These are phyloP conservation scores for Erodium moschatum DNA, from an alignment of 441 rosid genomes.

Conservation along the genomic window DNA sequence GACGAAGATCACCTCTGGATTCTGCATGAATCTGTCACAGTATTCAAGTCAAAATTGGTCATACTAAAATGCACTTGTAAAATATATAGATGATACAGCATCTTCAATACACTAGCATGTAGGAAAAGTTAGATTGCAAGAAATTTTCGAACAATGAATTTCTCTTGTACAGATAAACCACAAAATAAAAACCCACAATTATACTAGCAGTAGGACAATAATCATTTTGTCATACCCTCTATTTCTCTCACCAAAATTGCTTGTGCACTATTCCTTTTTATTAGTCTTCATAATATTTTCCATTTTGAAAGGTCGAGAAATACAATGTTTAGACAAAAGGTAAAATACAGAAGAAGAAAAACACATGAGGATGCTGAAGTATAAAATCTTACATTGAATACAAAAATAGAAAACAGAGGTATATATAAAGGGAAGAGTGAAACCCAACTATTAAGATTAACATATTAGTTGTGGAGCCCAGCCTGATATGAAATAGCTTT, in stretches of 20 bases:
- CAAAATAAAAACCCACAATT: not conserved
- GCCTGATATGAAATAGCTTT: too few species aligned
- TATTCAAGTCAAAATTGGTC: not conserved
- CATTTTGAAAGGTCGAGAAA: not conserved
- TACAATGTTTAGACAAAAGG: not conserved
- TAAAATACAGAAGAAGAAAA: not conserved
- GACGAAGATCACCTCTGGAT: conserved; percentile 76
- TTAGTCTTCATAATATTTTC: not conserved
- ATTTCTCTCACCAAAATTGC: not conserved
- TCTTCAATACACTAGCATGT: not conserved
- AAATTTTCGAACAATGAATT: not conserved
- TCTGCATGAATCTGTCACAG: conserved; percentile 68
- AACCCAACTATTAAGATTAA: too few species aligned
- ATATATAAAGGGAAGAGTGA: too few species aligned
- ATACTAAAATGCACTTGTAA: not conserved
- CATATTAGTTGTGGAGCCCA: too few species aligned
- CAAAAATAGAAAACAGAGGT: too few species aligned
- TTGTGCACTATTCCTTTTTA: not conserved
- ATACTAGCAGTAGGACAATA: not conserved
- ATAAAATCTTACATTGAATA: too few species aligned
- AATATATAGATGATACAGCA: not conserved
- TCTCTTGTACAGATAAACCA: not conserved
- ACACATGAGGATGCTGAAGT: not conserved
- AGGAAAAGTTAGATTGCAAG: not conserved
- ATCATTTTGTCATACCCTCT: not conserved